phyloP scores from a whole-genome alignment of 805 yeast species.

The Lipomyces orientalis region DNA sequence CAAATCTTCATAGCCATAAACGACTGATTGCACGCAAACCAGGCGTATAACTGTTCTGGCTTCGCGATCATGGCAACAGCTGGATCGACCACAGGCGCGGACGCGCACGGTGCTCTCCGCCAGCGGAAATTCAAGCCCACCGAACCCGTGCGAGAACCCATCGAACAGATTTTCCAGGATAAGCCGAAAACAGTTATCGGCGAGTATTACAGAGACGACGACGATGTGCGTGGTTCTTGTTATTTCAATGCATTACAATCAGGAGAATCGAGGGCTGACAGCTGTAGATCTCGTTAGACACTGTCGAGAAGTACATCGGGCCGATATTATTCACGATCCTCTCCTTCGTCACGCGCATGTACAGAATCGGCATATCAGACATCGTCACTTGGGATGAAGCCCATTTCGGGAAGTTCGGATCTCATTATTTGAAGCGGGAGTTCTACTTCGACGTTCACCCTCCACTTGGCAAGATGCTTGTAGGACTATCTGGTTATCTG shows the following conservation, averaged over 20 bases:
- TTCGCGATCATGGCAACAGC: conserved; percentile 6
- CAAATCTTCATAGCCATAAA: background rate
- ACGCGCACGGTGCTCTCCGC: background rate
- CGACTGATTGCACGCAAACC: background rate
- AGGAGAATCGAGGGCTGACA: background rate
- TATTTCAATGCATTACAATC: background rate
- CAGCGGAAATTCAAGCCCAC: background rate
- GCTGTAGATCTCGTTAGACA: conserved; percentile 15
- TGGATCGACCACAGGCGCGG: conserved; percentile 8
- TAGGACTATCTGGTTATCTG: conserved; percentile 83
- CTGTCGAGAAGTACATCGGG: conserved; percentile 23
- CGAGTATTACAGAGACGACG: background rate
- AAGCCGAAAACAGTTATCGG: background rate
- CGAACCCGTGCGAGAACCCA: background rate
- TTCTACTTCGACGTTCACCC: conserved; percentile 98
- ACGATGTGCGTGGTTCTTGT: background rate
- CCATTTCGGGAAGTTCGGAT: conserved; percentile 95
- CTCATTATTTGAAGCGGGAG: conserved; percentile 84
- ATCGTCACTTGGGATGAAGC: conserved; percentile 96
- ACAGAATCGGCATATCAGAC: conserved; percentile 70
- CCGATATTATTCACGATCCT: conserved; percentile 61
- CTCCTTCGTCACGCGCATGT: conserved; percentile 61
- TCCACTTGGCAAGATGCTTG: conserved; percentile 92
- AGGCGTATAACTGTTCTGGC: background rate
- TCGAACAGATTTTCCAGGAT: background rate